Evolutionary conservation across 768 basidiomycete genomes (phyloP), one percentile per base, ranked within the genome.

Genomic region (Phanerochaete carnosa): DNA sequence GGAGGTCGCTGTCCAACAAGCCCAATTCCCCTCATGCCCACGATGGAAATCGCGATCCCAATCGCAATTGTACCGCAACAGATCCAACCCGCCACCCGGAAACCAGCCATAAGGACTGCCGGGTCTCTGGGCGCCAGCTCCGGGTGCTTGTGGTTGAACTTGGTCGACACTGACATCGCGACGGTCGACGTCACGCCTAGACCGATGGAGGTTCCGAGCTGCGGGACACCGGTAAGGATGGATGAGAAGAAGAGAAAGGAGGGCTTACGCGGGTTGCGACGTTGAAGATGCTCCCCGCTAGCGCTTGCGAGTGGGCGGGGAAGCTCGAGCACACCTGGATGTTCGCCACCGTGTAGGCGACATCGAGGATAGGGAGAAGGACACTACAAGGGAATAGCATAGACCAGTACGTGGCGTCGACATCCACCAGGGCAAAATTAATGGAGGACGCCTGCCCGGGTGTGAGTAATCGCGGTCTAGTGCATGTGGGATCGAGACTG

Each of bases 151-250:
- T 57, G 56, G 26, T 65, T 64, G 62, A 65, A 72, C 39, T 63
- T 64, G 28, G 69, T 55, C n/a, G 73, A 71, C 1, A 70, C 64
- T 9, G 71, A 60, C 26, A 66, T 67, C 1, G 74, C 69, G 13
- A 76, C 68, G 23, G 69, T 72, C 11, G 72, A 71, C 1, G 71
- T 69, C 11, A 74, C 59, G 1, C 73, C 74, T 11, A 76, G 66
- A 11, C 74, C 75, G 11, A 75, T 61, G 5, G 75, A 73, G 0
- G 74, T 76, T 32, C 73, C 75, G 37, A 75, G 65, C 74, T 75
- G 54, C 0, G 16, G 12, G 51, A 7, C 9, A 28, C 8, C 19
- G 29, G 9, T 39, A 43, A 46, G 45, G 26, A 28, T 45, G n/a
- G 29, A 11, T 7, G 23, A 35, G 15, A 22, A 26, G 52, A 25